These are phyloP conservation scores for Albifimbria verrucaria DNA, from an alignment of 2,329 filamentous ascomycete species.

Conservation along the genomic window DNA sequence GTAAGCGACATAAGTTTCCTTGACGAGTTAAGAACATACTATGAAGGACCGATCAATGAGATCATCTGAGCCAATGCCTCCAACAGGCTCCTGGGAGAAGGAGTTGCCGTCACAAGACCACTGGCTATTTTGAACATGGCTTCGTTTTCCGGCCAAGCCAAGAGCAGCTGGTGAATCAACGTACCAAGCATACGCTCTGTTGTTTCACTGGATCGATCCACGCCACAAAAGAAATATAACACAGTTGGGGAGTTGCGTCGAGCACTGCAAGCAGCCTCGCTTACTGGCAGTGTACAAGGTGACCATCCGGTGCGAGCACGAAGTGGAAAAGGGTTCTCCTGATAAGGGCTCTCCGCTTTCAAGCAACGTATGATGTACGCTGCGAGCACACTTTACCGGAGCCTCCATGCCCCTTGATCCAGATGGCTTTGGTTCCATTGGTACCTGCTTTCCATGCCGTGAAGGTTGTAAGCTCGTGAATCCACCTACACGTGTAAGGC, in stretches of 20 bases:
- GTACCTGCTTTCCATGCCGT: not conserved
- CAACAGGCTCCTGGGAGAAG: not conserved
- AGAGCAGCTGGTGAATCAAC: not conserved
- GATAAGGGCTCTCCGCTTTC: not conserved
- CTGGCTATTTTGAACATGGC: not conserved
- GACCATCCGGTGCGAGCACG: too few relatives aligned
- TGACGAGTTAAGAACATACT: not conserved
- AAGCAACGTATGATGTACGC: conserved; percentile 1
- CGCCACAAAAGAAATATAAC: conserved; percentile 2
- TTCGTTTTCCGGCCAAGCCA: conserved; percentile 1
- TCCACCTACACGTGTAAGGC: conserved; percentile 1
- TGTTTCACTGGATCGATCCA: not conserved
- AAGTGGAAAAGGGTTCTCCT: too few relatives aligned
- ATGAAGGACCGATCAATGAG: not conserved
- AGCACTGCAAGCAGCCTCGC: not conserved
- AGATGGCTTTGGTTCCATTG: not conserved
- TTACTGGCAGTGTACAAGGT: not conserved
- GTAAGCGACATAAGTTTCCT: not conserved
- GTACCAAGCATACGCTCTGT: not conserved
- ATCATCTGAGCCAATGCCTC: conserved; percentile 1
- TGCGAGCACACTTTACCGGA: conserved; percentile 1
- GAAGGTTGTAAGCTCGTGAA: not conserved
- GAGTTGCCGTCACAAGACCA: not conserved
- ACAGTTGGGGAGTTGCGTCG: not conserved
- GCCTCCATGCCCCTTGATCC: conserved; percentile 2